Evolutionary conservation across 2,329 filamentous ascomycete genomes (phyloP).

Genomic region (Colletotrichum sp.): DNA sequence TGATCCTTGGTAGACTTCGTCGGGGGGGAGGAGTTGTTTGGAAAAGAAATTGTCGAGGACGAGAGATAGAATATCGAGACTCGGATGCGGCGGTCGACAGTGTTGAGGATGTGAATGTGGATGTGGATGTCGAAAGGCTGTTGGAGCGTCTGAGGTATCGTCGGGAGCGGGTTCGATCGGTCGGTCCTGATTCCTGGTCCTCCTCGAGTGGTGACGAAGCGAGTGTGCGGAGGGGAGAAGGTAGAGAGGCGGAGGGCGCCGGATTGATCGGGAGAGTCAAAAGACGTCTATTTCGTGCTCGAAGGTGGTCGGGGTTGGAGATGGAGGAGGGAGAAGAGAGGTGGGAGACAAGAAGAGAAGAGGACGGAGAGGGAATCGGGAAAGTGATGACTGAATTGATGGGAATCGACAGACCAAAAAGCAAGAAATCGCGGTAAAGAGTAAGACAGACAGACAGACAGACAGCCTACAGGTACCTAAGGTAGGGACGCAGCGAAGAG

Average conservation of each 20-base stretch:
- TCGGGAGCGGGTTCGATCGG: background rate
- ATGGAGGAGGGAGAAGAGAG: background rate
- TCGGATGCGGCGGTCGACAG: background rate
- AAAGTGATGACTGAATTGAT: conserved; percentile 11
- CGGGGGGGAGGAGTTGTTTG: background rate
- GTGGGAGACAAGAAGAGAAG: background rate
- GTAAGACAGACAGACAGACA: background rate
- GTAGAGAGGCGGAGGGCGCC: background rate
- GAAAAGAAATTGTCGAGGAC: background rate
- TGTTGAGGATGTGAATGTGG: background rate
- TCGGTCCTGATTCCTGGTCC: background rate
- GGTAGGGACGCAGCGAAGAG: background rate
- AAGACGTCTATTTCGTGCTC: background rate
- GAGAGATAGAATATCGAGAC: background rate
- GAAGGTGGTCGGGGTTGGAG: background rate
- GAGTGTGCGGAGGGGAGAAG: background rate
- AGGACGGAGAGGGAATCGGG: background rate
- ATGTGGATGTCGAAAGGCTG: background rate
- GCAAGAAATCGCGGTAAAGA: conserved; percentile 13
- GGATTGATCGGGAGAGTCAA: background rate
- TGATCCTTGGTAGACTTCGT: background rate
- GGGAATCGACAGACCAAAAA: conserved; percentile 15
- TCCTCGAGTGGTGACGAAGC: conserved; percentile 6
- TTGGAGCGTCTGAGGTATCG: background rate
- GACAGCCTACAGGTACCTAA: background rate